These are phyloP conservation scores for Penicillium goetzii DNA, from an alignment of 495 filamentous ascomycete species.

Conservation along the genomic window DNA sequence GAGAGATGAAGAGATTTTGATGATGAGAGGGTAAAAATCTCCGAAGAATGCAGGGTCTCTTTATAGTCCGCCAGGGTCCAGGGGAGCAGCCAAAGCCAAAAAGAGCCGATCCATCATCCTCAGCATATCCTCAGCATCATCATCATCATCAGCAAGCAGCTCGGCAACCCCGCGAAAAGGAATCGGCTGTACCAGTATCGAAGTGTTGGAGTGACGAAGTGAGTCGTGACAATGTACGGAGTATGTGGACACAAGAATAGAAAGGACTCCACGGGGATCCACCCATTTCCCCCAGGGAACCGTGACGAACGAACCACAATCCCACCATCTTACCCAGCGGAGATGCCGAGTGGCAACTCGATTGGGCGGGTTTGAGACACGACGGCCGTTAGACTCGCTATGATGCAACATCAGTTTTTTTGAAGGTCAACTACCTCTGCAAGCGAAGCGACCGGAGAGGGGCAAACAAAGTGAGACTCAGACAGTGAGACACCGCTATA, in stretches of 20 bases:
- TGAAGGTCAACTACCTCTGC: neutral
- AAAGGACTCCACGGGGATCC: neutral
- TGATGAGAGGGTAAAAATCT: neutral
- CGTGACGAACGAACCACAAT: neutral
- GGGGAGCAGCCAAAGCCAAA: neutral
- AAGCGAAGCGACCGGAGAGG: neutral
- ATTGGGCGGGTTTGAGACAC: constrained; percentile 24
- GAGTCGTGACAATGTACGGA: no score
- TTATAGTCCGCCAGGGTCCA: constrained; percentile 15
- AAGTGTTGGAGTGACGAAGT: neutral
- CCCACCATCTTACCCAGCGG: constrained; percentile 6
- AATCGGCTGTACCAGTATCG: neutral
- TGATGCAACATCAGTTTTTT: constrained; percentile 1
- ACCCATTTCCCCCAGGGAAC: neutral
- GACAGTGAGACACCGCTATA: no score
- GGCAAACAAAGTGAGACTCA: no score
- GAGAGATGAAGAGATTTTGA: constrained; percentile 1
- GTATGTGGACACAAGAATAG: no score
- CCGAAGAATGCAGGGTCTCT: constrained; percentile 12
- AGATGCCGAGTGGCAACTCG: constrained; percentile 12
- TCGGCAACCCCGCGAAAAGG: constrained; percentile 11
- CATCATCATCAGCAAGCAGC: neutral
- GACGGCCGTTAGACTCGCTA: constrained; percentile 10
- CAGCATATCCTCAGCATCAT: neutral
- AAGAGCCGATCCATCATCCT: constrained; percentile 1